Evolutionary conservation across 495 filamentous ascomycete species (phyloP), one percentile per base, ranked within the genome.

Genomic region (Trichocladium antarcticum): DNA sequence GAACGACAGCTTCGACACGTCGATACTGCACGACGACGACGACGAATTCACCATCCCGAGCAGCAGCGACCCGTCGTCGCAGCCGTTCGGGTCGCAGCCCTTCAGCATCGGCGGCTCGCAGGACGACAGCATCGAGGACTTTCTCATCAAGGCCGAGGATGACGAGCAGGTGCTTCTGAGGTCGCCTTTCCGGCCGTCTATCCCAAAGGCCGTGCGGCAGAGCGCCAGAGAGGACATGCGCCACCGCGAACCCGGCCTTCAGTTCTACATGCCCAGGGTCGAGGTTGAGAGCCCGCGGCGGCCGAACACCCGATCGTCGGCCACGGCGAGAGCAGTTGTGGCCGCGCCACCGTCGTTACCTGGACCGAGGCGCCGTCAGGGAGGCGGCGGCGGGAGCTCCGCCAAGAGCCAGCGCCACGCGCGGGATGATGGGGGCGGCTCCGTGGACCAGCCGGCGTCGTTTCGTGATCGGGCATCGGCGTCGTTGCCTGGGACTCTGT

Each of bases 1-100:
- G 41, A 72, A 74, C 49, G 71, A 74, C 48, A 72, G 69, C 47
- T 72, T 74, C 56, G 71, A 74, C 45, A 71, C 70, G 1, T 63
- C 64, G 6, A 62, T 72, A 27, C 44, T 68, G 11, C 58, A 62
- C 43, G 68, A 70, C 24, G 68, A 70, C 24, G 68, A 66, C 9
- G 58, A 64, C 6, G 62, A 70, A 22, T 50, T 66, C n/a, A 40
- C 63, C 51, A 35, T 62, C 17, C 67, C 65, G 11, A 69, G 61
- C 55, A 56, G 58, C 36, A 61, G 51, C 45, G 55, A 60, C 12
- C 69, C 64, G 39, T 72, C 67, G 5, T 72, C 68, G 6, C 68
- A 69, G 42, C 45, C 49, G 17, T 40, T 57, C 15, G 52, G 50
- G 7, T 49, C 68, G 7, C 68, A 70, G 46, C 56, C 59, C n/a